phyloP scores from a whole-genome alignment of 2,329 filamentous ascomycete species.

The Macrophomina phaseolina region DNA sequence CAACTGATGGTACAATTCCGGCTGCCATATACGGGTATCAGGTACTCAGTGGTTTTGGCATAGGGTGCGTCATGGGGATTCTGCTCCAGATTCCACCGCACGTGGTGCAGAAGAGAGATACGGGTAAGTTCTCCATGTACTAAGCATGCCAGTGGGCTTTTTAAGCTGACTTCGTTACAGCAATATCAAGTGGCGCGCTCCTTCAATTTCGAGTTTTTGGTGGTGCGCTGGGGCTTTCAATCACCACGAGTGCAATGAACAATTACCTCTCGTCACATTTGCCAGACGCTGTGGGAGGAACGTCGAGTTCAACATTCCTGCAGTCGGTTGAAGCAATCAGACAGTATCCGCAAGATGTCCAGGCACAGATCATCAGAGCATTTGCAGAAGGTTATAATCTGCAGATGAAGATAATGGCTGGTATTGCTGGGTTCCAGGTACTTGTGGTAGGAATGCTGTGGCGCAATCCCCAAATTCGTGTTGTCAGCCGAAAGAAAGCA shows the following conservation, averaged over 20 bases:
- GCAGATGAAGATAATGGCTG: not conserved
- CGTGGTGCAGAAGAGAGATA: conserved; percentile 19
- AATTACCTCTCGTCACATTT: not conserved
- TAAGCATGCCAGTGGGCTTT: not conserved
- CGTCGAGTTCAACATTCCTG: not conserved
- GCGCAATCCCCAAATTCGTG: not conserved
- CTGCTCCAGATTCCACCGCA: conserved; percentile 17
- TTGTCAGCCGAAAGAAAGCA: not conserved
- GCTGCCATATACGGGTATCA: conserved; percentile 19
- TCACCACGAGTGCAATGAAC: not conserved
- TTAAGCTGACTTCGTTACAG: not conserved
- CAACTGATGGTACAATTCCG: not conserved
- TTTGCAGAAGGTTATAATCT: not conserved
- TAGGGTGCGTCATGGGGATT: conserved; percentile 22
- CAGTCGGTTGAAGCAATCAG: not conserved
- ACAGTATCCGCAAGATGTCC: not conserved
- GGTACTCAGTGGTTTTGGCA: conserved; percentile 19
- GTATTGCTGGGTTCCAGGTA: not conserved
- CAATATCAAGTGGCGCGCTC: not conserved
- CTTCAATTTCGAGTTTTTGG: not conserved
- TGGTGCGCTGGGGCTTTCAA: not conserved
- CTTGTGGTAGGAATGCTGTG: not conserved
- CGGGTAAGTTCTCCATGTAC: not conserved
- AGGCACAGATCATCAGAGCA: not conserved
- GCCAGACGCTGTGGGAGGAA: not conserved